These are phyloP conservation scores for Emmonsia crescens DNA, from an alignment of 2,329 filamentous ascomycete genomes.

Conservation along the genomic window DNA sequence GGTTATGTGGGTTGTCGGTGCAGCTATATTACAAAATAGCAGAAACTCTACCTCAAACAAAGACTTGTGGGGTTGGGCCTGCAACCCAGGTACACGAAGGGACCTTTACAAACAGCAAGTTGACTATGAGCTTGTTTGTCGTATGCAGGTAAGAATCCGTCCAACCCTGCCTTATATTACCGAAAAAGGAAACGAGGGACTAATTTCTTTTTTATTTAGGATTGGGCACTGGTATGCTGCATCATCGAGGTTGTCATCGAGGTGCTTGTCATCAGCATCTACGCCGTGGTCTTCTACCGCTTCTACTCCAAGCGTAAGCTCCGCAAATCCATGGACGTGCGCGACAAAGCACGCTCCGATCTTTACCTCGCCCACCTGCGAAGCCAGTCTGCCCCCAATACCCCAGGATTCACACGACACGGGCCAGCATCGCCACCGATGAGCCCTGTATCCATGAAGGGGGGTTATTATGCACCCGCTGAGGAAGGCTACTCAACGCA, in stretches of 20 bases:
- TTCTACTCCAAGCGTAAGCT: constrained; percentile 95
- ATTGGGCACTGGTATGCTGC: constrained; percentile 92
- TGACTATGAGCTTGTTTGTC: constrained; percentile 81
- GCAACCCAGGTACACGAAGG: constrained; percentile 72
- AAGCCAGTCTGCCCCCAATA: constrained; percentile 85
- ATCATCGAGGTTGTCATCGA: constrained; percentile 95
- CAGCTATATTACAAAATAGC: constrained; percentile 69
- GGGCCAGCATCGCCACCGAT: constrained; percentile 35
- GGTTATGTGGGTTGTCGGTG: constrained; percentile 82
- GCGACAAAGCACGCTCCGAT: constrained; percentile 87
- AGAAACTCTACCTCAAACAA: constrained; percentile 63
- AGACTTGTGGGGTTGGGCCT: constrained; percentile 98
- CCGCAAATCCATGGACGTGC: constrained; percentile 90
- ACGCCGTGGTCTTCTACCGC: constrained; percentile 91
- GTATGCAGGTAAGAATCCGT: constrained; percentile 55
- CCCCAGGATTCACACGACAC: constrained; percentile 69
- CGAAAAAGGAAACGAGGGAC: constrained; percentile 11
- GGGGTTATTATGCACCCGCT: constrained; percentile 38
- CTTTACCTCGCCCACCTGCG: constrained; percentile 83
- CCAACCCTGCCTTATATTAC: constrained; percentile 3
- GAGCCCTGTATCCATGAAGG: constrained; percentile 23
- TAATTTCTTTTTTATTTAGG: constrained; percentile 48
- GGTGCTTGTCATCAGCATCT: constrained; percentile 80
- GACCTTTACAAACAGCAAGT: constrained; percentile 70
- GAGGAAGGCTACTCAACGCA: constrained; percentile 41